Evolutionary conservation across 345 rosid genomes (phyloP).

Genomic region (Syzygium oleosum): DNA sequence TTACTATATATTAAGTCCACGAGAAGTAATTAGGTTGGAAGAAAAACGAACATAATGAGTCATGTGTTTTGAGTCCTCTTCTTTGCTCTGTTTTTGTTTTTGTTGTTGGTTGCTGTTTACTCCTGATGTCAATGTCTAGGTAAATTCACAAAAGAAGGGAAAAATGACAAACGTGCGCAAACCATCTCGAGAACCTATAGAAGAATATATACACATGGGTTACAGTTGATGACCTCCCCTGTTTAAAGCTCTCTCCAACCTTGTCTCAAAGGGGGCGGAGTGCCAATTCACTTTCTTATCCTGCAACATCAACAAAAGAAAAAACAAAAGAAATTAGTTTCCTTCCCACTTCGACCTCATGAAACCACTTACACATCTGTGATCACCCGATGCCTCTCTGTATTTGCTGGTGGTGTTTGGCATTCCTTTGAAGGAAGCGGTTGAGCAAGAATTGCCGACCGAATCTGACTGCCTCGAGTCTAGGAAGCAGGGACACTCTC

Average conservation of each 20-base stretch:
- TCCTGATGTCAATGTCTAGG: too few relatives aligned
- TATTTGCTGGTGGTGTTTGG: slow-evolving; percentile 91
- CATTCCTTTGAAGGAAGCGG: slow-evolving; percentile 64
- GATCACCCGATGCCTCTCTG: slow-evolving; percentile 53
- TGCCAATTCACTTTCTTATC: slow-evolving; percentile 86
- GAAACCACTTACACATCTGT: neutral
- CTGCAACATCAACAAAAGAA: slow-evolving; percentile 33
- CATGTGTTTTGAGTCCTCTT: too few relatives aligned
- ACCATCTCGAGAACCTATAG: neutral
- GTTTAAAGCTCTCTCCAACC: slow-evolving; percentile 87
- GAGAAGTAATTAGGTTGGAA: too few relatives aligned
- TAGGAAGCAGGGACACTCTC: too few relatives aligned
- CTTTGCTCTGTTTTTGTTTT: too few relatives aligned
- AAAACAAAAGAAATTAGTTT: neutral
- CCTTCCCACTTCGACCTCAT: neutral
- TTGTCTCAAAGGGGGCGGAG: slow-evolving; percentile 86
- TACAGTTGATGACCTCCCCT: slow-evolving; percentile 9
- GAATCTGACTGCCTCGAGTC: slow-evolving; percentile 11
- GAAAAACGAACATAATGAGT: too few relatives aligned
- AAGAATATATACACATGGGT: neutral
- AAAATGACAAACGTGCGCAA: neutral
- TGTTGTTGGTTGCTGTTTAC: too few relatives aligned
- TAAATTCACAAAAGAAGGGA: neutral
- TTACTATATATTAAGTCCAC: too few relatives aligned
- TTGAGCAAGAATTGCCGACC: slow-evolving; percentile 27